A percentile compares a stretch with the other conserved stretches of the same genome.
Evolutionary conservation across 2,329 filamentous ascomycete species (phyloP).

Genomic region (Aspergillus candidus): DNA sequence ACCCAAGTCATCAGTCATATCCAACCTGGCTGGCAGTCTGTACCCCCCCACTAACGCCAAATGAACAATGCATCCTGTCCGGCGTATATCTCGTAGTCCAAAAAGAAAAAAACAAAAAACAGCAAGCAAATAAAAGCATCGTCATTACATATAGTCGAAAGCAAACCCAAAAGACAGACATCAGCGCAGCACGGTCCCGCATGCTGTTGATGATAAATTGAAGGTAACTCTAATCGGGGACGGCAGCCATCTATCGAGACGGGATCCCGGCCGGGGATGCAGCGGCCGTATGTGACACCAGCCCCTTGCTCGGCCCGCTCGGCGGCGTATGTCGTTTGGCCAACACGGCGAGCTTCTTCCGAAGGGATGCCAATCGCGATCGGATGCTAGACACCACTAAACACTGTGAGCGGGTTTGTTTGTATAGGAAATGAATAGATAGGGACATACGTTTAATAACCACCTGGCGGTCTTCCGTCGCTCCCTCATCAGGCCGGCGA

Average conservation of each 20-base stretch:
- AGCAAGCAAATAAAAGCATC: neutral
- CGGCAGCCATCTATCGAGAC: too few species aligned
- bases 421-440: neutral
- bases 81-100: neutral
- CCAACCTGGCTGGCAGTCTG: slow-evolving; percentile 17
- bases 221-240: neutral
- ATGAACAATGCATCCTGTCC: neutral
- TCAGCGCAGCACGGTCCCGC: slow-evolving; percentile 14
- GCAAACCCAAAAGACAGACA: slow-evolving; percentile 7
- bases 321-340: slow-evolving; percentile 42
- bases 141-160: slow-evolving; percentile 7
- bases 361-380: slow-evolving; percentile 40
- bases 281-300: slow-evolving; percentile 26
- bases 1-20: slow-evolving; percentile 11
- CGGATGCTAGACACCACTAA: slow-evolving; percentile 47
- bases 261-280: slow-evolving; percentile 23
- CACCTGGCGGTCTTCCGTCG: slow-evolving; percentile 42
- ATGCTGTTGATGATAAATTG: slow-evolving; percentile 7
- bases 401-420: slow-evolving; percentile 17
- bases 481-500: slow-evolving; percentile 18
- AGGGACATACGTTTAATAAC: slow-evolving; percentile 40
- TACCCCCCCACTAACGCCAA: slow-evolving; percentile 12
- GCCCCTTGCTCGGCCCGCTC: slow-evolving; percentile 22
- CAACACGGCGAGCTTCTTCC: slow-evolving; percentile 46
- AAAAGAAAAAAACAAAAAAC: slow-evolving; percentile 3